Base-by-base conservation (phyloP, 2,329 filamentous ascomycete species). In the Trichoderma lentiforme region DNA sequence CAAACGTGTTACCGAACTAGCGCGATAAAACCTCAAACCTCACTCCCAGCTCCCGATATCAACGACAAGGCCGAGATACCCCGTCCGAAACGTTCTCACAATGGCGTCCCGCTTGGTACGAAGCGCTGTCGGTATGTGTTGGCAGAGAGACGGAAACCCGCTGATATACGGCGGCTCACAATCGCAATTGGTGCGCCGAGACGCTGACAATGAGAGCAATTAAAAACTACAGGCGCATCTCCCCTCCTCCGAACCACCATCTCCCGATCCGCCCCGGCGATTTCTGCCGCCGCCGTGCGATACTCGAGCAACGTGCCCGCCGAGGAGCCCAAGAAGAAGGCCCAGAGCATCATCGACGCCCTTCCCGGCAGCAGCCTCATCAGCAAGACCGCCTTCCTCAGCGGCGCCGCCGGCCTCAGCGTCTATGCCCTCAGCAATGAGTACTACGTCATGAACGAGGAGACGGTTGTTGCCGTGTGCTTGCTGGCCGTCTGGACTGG, bases 381-480 rank as follows among this genome's bases (percentile, higher is more conserved):
- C 82, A 97, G 94, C 84, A 99, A 99, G 92, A 94, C 94, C 78
- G 96, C 96, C 80, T 95, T 98, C 82, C 92, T 99, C 80, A 98
- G 95, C 81, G 95, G 94, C 79, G 92, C 92, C 76, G 93, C 96
- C 80, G 95, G 93, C 86, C 85, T 97, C 79, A 95, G 93, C 80
- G 89, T 97, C 83, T 97, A 96, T 82, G 96, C 94, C 81, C 94
- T 99, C 86, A 97, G 93, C 91, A 99, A 97, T 87, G 96, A 99
- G 90, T 94, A 98, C 88, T 98, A 98, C 86, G 94, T 99, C 83
- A 89, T 99, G 86, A 99, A 99, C 87, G 96, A 99, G 89, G 96
- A 99, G 88, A 93, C 95, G 75, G 93, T 99, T 82, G 93, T 97
- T 81, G 93, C 93, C 77, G 90, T 99, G 86, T 96, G 93, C 84